Evolutionary conservation across 768 basidiomycete genomes (phyloP).

Genomic region (Symmetrospora coprosmae): DNA sequence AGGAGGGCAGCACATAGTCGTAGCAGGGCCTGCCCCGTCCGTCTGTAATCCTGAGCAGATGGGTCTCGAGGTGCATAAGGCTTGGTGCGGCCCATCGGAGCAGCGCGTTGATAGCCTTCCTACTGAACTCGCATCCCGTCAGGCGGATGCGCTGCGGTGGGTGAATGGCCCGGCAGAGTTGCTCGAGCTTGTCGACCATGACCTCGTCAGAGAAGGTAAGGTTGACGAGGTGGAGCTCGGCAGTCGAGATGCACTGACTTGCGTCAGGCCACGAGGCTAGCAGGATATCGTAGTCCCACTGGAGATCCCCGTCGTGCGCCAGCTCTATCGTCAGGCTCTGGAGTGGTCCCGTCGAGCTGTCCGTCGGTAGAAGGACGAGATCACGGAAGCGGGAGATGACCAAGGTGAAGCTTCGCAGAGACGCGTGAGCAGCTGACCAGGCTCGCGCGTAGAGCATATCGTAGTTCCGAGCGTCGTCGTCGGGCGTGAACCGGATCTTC

Average conservation of each 20-base stretch:
- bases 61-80: too few species aligned
- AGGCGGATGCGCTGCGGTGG: not conserved
- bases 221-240: not conserved
- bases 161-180: not conserved
- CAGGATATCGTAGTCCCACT: conserved; percentile 1
- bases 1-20: too few species aligned
- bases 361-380: not conserved
- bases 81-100: too few species aligned
- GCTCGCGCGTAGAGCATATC: not conserved
- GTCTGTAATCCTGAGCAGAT: too few species aligned
- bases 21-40: too few species aligned
- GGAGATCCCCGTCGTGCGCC: not conserved
- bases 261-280: not conserved
- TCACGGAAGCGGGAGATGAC: conserved; percentile 4
- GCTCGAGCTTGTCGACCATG: not conserved
- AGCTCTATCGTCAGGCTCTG: not conserved
- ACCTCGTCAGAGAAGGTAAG: conserved; percentile 2
- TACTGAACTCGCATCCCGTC: not conserved
- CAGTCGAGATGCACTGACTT: too few species aligned
- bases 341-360: too few species aligned
- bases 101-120: not conserved
- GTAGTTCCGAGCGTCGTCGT: not conserved
- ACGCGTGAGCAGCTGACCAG: not conserved
- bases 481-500: not conserved
- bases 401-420: not conserved